These are phyloP conservation scores for Lecanicillium sp. DNA, from an alignment of 2,329 filamentous ascomycete species.

Conservation along the genomic window DNA sequence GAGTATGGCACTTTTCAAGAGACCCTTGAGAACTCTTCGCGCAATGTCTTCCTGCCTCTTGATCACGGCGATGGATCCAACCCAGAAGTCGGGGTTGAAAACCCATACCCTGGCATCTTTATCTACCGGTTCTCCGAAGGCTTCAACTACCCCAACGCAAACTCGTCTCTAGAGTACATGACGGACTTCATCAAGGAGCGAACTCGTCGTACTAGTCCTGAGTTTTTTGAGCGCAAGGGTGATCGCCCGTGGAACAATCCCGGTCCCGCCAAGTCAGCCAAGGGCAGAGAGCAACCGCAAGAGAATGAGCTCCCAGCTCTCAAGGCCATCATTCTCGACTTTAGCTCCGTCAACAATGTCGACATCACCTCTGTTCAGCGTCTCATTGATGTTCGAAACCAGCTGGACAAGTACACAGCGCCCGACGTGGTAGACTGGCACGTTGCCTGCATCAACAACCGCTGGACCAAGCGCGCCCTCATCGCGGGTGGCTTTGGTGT, in stretches of 20 bases:
- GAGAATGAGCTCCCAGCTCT: slow-evolving; percentile 56
- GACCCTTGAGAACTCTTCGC: slow-evolving; percentile 21
- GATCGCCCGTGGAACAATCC: slow-evolving; percentile 96
- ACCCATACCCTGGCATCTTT: slow-evolving; percentile 44
- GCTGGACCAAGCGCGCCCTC: slow-evolving; percentile 89
- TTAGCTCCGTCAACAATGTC: slow-evolving; percentile 87
- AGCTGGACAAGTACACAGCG: slow-evolving; percentile 75
- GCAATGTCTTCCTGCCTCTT: slow-evolving; percentile 37
- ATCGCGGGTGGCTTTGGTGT: slow-evolving; percentile 83
- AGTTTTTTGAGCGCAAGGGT: slow-evolving; percentile 54
- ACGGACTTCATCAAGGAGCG: slow-evolving; percentile 54
- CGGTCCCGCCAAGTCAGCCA: slow-evolving; percentile 49
- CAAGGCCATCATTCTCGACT: slow-evolving; percentile 88
- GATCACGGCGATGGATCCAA: slow-evolving; percentile 44
- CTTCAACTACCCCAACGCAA: slow-evolving; percentile 49
- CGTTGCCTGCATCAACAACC: slow-evolving; percentile 85
- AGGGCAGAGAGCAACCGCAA: slow-evolving; percentile 20
- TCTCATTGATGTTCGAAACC: slow-evolving; percentile 88
- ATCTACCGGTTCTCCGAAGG: slow-evolving; percentile 47
- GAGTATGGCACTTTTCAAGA: slow-evolving; percentile 45
- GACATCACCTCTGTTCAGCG: slow-evolving; percentile 90
- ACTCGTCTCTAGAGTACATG: slow-evolving; percentile 40
- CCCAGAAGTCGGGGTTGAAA: slow-evolving; percentile 33
- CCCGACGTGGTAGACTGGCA: slow-evolving; percentile 90
- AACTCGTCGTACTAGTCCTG: slow-evolving; percentile 68